Base-by-base conservation (phyloP, 345 rosid genomes). In the Heritiera fomes region DNA sequence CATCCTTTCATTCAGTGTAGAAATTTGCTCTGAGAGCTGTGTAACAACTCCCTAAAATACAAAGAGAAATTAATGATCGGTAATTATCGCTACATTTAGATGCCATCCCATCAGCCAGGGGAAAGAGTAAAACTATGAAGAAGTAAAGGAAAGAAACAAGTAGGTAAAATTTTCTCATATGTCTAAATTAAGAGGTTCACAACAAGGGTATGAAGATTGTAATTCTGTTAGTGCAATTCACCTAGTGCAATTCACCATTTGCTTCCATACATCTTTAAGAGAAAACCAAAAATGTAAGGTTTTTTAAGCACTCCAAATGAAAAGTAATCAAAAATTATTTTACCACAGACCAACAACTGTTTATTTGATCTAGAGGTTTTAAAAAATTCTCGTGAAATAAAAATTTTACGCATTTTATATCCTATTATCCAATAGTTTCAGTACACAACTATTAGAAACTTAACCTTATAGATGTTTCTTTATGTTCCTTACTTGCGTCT, bases 1-100 rank as follows among this genome's bases (percentile, higher is more conserved):
- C 97, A 92, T 96, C 85, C 98, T 90, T 88, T 96, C 97, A 40
- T 90, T 96, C 87, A 91, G 82, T 47, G 97, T 96, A n/a, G 97
- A 93, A 61, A 96, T 93, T 86, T 96, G 98, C 66, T 96, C 99
- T 7, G 98, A 92, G 46, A 94, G 98, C 83, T 94, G 99, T 80
- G 93, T 88, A 64, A 92, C 76, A 18, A 86, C 89, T 70, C 98
- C 98, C 98, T 95, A 34, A 83, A 56, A 75, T 56, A 83, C 53
- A 74, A 73, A 79, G 56, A 76, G 55, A 58, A 45, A 71, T 34
- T 11, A 46, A 78, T 40, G 2, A 14, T 11, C 41, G 60, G 78
- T 65, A 63, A 60, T 15, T 62, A 28, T 47, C 47, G 14, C 18
- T 73, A 69, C 52, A 79, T 1, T 63, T 45, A 55, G 13, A 78